phyloP scores from a whole-genome alignment of 1,284 basidiomycete genomes.

The Cutaneotrichosporon sp. region DNA sequence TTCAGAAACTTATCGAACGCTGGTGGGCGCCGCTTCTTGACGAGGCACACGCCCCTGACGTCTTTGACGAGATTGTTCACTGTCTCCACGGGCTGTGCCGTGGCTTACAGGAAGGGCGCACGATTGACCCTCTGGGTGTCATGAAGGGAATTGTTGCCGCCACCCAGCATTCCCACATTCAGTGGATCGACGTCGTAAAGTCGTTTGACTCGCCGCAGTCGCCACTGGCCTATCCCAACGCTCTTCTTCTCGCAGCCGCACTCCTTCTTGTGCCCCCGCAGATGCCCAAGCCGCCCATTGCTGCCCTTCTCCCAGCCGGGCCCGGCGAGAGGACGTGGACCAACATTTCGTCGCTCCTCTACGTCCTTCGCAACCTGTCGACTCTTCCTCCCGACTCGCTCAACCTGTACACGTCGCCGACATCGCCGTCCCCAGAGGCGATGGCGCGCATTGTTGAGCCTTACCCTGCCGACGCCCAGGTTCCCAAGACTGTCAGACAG shows the following conservation, averaged over 20 bases:
- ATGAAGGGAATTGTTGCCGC: slow-evolving; percentile 67
- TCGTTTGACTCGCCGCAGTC: slow-evolving; percentile 42
- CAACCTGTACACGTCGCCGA: slow-evolving; percentile 79
- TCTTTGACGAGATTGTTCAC: slow-evolving; percentile 31
- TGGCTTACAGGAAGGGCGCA: slow-evolving; percentile 45
- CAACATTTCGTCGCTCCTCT: slow-evolving; percentile 79
- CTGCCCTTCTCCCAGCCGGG: slow-evolving; percentile 44
- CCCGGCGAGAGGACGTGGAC: slow-evolving; percentile 62
- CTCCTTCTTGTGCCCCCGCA: slow-evolving; percentile 49
- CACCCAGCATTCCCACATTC: slow-evolving; percentile 58
- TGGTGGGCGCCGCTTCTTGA: slow-evolving; percentile 45
- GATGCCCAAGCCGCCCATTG: slow-evolving; percentile 45
- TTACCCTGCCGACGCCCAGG: slow-evolving; percentile 59
- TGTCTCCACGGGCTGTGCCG: slow-evolving; percentile 40
- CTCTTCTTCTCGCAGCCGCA: slow-evolving; percentile 42
- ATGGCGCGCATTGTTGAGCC: slow-evolving; percentile 70
- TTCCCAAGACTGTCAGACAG: slow-evolving; percentile 54
- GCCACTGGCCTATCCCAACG: slow-evolving; percentile 40
- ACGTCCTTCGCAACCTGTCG: slow-evolving; percentile 78
- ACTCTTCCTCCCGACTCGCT: slow-evolving; percentile 84
- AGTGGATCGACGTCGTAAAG: slow-evolving; percentile 64
- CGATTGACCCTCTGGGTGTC: slow-evolving; percentile 41
- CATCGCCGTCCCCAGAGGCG: slow-evolving; percentile 67
- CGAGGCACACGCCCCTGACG: slow-evolving; percentile 24
- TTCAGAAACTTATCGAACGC: slow-evolving; percentile 40